Percentiles rank a stretch among this genome's conserved stretches.
Evolutionary conservation across 805 yeast species (phyloP).

Genomic region (Myxozyma monticola): DNA sequence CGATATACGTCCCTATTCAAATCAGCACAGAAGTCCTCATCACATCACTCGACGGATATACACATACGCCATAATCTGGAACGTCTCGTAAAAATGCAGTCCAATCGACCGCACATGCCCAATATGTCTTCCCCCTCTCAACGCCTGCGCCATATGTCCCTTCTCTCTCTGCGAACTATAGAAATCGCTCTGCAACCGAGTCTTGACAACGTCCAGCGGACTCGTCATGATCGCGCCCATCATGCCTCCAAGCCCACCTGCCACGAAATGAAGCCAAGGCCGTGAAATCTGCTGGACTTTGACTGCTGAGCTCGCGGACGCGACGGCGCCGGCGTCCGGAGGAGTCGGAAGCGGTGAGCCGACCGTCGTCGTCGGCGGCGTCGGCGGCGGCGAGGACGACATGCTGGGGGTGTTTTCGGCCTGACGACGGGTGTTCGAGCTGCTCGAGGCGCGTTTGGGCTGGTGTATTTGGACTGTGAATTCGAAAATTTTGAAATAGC

Average conservation of each 20-base stretch:
- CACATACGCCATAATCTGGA: slow-evolving; percentile 53
- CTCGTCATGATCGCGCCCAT: slow-evolving; percentile 93
- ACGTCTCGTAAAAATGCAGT: slow-evolving; percentile 81
- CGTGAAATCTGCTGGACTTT: slow-evolving; percentile 23
- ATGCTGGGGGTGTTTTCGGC: too few species aligned
- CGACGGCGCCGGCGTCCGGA: slow-evolving; percentile 4
- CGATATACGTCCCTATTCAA: slow-evolving; percentile 54
- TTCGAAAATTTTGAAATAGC: too few species aligned
- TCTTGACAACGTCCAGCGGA: slow-evolving; percentile 93
- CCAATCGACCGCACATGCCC: slow-evolving; percentile 48
- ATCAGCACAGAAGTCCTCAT: background rate
- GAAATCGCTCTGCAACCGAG: slow-evolving; percentile 88
- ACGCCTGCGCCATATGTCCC: slow-evolving; percentile 13
- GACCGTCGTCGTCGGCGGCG: background rate
- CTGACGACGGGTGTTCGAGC: too few species aligned
- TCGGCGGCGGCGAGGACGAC: background rate
- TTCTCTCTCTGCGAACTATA: slow-evolving; percentile 41
- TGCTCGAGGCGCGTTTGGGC: too few species aligned
- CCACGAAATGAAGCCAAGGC: slow-evolving; percentile 52
- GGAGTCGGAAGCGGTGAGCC: slow-evolving; percentile 8
- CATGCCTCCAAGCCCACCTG: slow-evolving; percentile 84
- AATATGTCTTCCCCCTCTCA: slow-evolving; percentile 12
- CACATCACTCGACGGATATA: background rate
- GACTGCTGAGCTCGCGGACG: background rate
- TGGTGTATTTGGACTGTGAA: too few species aligned